Base-by-base conservation (phyloP, 305 asterid species). In the Fraxinus paxiana region DNA sequence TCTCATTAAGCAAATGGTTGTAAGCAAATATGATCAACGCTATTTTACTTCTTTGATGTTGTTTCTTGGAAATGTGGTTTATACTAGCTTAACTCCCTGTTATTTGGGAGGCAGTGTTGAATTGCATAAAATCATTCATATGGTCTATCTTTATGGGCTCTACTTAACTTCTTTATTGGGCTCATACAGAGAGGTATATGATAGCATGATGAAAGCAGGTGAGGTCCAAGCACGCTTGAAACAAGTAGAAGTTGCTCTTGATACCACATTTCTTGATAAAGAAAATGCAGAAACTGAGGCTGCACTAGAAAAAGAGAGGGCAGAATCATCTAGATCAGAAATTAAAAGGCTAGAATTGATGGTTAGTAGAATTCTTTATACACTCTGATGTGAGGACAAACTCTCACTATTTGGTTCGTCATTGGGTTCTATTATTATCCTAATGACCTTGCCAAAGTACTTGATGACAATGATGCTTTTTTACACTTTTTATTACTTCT, bases 171-270 rank as follows among this genome's bases (percentile, higher is more conserved):
- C 80, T 79, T 71, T 38, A 54, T 77, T 81, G 76, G 59, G 75
- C 85, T 85, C 69, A 18, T 78, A 79, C 89, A 95, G 98, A 83
- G 92, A 93, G 89, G 94, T 90, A 63, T 80, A 91, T 84, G 94
- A 95, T 79, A 88, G 90, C 90, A 93, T 93, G 97, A 89, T 78
- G 87, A 90, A 82, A 89, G 90, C 85, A 73, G 88, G 96, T 69
- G 97, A 92, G 84, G 89, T 87, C 78, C 91, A 88, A 86, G 92
- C 92, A 77, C 86, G 87, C 78, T 74, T 92, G 85, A 91, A 90
- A 85, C 90, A 91, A 86, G 82, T 87, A 82, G 91, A 95, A 88
- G 93, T 90, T 84, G 91, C 95, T 83, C 91, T 90, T 61, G 97
- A 93, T 79, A 37, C 88, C 54, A 92, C 96, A 78, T 80, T 90